Evolutionary conservation across 225 moss, liverwort and hornwort species (phyloP).

Genomic region (Antitrichia curtipendula): DNA sequence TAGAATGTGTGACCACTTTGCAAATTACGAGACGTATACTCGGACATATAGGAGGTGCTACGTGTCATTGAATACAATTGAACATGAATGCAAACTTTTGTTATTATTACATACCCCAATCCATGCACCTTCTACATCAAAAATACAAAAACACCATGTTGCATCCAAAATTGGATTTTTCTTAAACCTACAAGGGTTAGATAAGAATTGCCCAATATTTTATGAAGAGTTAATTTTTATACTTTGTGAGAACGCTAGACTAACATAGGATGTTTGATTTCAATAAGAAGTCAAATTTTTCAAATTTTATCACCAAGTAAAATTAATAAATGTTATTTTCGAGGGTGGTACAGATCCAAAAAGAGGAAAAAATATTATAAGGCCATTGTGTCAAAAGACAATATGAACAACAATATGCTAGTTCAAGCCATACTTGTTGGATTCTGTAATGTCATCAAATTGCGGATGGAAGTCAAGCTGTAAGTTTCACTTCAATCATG

Average conservation of each 20-base stretch:
- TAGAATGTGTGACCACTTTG: background rate
- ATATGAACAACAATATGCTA: no score
- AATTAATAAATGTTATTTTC: background rate
- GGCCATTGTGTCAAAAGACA: no score
- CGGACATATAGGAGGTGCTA: background rate
- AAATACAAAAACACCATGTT: background rate
- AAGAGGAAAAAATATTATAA: no score
- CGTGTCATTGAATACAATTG: background rate
- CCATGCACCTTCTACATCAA: background rate
- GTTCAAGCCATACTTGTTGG: background rate
- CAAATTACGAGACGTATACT: background rate
- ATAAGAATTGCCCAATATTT: background rate
- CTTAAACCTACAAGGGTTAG: accelerated
- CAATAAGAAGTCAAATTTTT: background rate
- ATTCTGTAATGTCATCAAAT: background rate
- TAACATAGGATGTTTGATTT: no score
- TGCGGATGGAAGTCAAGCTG: accelerated
- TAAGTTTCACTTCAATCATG: background rate
- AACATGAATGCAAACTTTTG: background rate
- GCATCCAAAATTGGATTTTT: background rate
- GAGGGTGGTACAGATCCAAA: no score
- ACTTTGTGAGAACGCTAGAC: no score
- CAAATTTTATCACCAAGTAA: background rate
- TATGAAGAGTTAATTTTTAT: background rate
- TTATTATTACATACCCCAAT: background rate